These are phyloP conservation scores for Hemileia vastatrix DNA, from an alignment of 1,284 basidiomycete genomes.

Conservation along the genomic window DNA sequence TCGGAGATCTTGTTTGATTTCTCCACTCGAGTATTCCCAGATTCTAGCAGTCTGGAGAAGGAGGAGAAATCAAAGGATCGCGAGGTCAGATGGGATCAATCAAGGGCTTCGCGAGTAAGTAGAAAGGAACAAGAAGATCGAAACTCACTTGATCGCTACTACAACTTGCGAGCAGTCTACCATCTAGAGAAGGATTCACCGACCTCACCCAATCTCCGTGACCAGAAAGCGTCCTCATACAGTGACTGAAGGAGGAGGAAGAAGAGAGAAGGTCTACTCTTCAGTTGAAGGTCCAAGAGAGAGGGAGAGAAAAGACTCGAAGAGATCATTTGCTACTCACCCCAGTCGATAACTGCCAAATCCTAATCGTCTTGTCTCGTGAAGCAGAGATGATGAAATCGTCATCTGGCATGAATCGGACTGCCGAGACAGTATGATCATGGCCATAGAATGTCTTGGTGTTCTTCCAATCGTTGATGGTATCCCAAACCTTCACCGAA, in stretches of 20 bases:
- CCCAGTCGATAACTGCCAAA: constrained; percentile 80
- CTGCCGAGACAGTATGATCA: constrained; percentile 77
- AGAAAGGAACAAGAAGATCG: no score
- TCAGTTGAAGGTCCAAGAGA: not conserved
- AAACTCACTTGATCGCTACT: constrained; percentile 18
- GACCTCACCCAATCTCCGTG: not conserved
- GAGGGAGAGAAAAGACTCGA: not conserved
- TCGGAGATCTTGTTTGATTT: constrained; percentile 68
- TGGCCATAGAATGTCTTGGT: constrained; percentile 75
- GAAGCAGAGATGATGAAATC: constrained; percentile 72
- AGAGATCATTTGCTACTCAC: constrained; percentile 52
- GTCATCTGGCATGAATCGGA: constrained; percentile 72
- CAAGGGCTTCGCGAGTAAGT: not conserved
- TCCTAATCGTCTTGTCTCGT: constrained; percentile 69
- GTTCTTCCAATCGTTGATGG: constrained; percentile 77
- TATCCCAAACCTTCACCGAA: constrained; percentile 83
- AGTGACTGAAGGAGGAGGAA: constrained; percentile 24
- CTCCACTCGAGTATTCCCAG: constrained; percentile 65
- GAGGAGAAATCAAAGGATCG: constrained; percentile 18
- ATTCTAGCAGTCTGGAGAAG: constrained; percentile 61
- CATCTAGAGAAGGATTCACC: not conserved
- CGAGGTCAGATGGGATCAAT: not conserved
- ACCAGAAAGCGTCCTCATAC: constrained; percentile 32
- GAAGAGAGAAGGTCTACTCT: not conserved
- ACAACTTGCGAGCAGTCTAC: not conserved